Evolutionary conservation across 192 early-diverging fungal genomes (phyloP).

Genomic region (Dissophora globulifera): DNA sequence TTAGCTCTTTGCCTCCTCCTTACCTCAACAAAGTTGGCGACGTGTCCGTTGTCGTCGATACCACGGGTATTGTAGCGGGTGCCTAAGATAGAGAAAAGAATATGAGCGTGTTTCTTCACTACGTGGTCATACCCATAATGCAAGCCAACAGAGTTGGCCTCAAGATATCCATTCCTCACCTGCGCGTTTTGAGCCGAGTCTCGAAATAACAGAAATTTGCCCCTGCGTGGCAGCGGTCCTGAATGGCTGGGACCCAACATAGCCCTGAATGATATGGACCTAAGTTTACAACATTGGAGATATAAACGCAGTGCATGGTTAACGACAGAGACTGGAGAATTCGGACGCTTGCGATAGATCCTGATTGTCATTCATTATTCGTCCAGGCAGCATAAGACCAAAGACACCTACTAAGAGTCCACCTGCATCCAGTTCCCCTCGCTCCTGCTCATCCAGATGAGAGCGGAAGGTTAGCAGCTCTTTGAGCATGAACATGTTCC

Average conservation of each 20-base stretch:
- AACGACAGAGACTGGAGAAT: too few relatives aligned
- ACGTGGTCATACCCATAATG: too few relatives aligned
- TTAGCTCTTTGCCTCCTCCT: too few relatives aligned
- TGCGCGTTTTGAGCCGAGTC: constrained; percentile 81
- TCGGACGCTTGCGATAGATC: too few relatives aligned
- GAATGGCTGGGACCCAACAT: constrained; percentile 66
- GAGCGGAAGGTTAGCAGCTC: constrained; percentile 84
- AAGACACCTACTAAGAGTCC: constrained; percentile 74
- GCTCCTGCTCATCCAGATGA: constrained; percentile 72
- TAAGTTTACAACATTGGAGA: too few relatives aligned
- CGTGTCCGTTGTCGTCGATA: constrained; percentile 95
- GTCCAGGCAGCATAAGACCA: constrained; percentile 5
- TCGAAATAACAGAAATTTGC: constrained; percentile 73
- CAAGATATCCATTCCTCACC: constrained; percentile 20
- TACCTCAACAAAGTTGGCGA: constrained; percentile 98
- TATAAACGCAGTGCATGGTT: too few relatives aligned
- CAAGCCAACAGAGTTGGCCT: too few relatives aligned
- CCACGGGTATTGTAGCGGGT: constrained; percentile 95
- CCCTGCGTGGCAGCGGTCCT: constrained; percentile 48
- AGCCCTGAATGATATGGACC: constrained; percentile 82
- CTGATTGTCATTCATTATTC: neutral
- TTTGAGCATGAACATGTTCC: constrained; percentile 90
- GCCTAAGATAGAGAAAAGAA: too few relatives aligned
- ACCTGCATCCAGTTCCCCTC: constrained; percentile 73
- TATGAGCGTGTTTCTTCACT: too few relatives aligned